phyloP scores from a whole-genome alignment of 176 grass and related monocot species.

The Ampelocalamus luodianensis region DNA sequence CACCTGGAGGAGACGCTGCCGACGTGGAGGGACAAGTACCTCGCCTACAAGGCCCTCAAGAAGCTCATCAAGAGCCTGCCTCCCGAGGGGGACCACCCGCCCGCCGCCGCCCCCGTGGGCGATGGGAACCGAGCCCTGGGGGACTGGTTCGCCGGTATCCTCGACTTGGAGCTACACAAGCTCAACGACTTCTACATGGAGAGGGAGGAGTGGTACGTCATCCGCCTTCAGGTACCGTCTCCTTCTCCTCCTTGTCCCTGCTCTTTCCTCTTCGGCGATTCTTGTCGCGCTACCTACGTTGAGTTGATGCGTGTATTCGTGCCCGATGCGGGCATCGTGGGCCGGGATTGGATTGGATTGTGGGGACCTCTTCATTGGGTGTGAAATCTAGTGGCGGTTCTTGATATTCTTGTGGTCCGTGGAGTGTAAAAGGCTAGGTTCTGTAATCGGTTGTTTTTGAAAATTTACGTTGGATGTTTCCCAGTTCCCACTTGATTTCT shows the following conservation, averaged over 20 bases:
- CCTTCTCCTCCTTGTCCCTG: neutral
- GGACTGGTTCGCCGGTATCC: constrained; percentile 76
- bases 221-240: constrained; percentile 75
- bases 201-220: constrained; percentile 95
- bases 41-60: constrained; percentile 93
- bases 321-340: neutral
- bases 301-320: neutral
- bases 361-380: neutral
- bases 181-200: constrained; percentile 98
- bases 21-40: constrained; percentile 95
- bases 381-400: neutral
- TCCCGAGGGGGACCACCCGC: constrained; percentile 21
- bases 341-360: neutral
- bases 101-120: neutral
- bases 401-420: neutral
- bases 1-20: constrained; percentile 94
- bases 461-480: neutral
- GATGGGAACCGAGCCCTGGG: constrained; percentile 47
- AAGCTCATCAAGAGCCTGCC: constrained; percentile 95
- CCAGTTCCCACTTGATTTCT: neutral
- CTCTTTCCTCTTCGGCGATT: neutral
- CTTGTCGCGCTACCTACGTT: neutral
- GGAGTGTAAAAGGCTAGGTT: neutral
- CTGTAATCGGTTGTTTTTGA: neutral
- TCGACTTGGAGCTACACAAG: constrained; percentile 87